A percentile compares a stretch with the other conserved stretches of the same genome.
Evolutionary conservation across 1,139 yeast genomes (phyloP).

Genomic region (Pichia sp.): DNA sequence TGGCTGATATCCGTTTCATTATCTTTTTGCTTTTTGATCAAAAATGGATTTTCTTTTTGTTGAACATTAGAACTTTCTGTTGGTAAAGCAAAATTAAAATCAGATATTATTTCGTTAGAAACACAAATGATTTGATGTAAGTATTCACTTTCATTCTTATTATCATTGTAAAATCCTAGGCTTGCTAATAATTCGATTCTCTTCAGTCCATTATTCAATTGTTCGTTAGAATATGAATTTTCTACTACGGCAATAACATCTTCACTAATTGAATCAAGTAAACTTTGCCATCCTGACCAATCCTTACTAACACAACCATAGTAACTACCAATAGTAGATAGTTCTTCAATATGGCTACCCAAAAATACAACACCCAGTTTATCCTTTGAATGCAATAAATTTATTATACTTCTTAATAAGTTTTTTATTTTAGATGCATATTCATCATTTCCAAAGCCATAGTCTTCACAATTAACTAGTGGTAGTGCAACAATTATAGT

Average conservation of each 20-base stretch:
- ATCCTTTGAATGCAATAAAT: conserved; percentile 38
- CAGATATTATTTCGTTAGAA: conserved; percentile 16
- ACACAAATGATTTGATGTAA: conserved; percentile 22
- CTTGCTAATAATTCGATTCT: conserved; percentile 18
- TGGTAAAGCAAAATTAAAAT: background rate
- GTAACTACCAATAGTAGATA: conserved; percentile 39
- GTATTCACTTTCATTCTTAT: conserved; percentile 4
- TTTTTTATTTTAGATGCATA: conserved; percentile 31
- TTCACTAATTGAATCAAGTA: conserved; percentile 36
- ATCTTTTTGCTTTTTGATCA: background rate
- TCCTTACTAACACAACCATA: conserved; percentile 45
- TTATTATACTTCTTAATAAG: conserved; percentile 29
- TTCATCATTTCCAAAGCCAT: conserved; percentile 29
- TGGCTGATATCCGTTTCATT: conserved; percentile 1
- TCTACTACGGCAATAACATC: conserved; percentile 25
- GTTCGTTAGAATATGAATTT: background rate
- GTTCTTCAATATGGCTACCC: conserved; percentile 39
- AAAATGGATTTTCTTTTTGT: conserved; percentile 1
- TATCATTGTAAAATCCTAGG: conserved; percentile 14
- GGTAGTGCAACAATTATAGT: conserved; percentile 42
- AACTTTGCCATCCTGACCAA: conserved; percentile 54
- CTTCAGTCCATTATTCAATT: conserved; percentile 22
- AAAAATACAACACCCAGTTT: conserved; percentile 48
- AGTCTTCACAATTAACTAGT: conserved; percentile 22
- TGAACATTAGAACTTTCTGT: background rate